Conservation (phyloP, 2,329 filamentous ascomycete species). For the Colletotrichum higginsianum region DNA sequence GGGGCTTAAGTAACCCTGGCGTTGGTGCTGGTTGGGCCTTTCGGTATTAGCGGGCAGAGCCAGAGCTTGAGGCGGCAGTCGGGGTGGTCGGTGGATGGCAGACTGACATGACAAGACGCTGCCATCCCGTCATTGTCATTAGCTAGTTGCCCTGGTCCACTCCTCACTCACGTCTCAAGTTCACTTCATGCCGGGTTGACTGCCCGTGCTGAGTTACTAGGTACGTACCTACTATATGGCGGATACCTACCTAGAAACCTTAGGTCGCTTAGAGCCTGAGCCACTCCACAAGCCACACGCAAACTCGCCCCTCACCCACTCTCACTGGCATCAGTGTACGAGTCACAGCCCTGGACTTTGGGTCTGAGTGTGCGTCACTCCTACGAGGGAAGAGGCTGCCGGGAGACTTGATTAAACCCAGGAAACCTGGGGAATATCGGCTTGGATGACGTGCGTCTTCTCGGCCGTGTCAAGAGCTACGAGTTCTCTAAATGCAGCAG, state of each 20-base stretch:
- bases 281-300: constrained; percentile 6
- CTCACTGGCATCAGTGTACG: constrained; percentile 8
- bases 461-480: not conserved
- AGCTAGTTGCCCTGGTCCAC: not conserved
- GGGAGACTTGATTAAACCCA: not conserved
- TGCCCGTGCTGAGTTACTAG: no score
- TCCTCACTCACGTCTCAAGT: not conserved
- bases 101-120: not conserved
- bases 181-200: not conserved
- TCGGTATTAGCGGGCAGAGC: constrained; percentile 4
- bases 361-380: constrained; percentile 18
- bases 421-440: not conserved
- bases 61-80: not conserved
- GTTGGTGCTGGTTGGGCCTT: constrained; percentile 23
- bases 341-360: constrained; percentile 15
- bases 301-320: not conserved
- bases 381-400: not conserved
- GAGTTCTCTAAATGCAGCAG: not conserved
- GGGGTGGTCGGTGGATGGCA: not conserved
- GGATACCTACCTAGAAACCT: not conserved
- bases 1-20: constrained; percentile 41
- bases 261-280: not conserved
- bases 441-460: not conserved
- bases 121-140: constrained; percentile 5
- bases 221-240: no score